phyloP scores from a whole-genome alignment of 2,329 filamentous ascomycete genomes.

The Ascochyta rabiei region DNA sequence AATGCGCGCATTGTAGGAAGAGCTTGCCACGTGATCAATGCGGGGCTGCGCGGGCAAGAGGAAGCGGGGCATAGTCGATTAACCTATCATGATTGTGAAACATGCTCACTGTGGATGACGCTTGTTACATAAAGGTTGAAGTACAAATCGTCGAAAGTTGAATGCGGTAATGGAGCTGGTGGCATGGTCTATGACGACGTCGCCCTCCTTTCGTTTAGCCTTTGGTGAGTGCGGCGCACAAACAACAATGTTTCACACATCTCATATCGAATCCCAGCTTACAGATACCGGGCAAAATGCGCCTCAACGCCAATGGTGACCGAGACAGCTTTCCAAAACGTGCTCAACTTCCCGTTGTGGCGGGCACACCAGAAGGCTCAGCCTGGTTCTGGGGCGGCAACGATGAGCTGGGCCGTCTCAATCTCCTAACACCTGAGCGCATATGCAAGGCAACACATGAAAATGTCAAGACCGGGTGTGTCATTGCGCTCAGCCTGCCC shows the following conservation, averaged over 20 bases:
- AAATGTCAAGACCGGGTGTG: slow-evolving; percentile 58
- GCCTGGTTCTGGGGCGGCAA: slow-evolving; percentile 35
- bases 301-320: slow-evolving; percentile 27
- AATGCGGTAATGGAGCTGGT: slow-evolving; percentile 2
- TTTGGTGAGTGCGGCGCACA: not conserved
- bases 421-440: slow-evolving; percentile 62
- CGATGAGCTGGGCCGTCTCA: slow-evolving; percentile 61
- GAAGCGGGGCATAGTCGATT: too few species aligned
- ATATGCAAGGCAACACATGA: slow-evolving; percentile 58
- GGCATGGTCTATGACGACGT: slow-evolving; percentile 1
- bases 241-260: not conserved
- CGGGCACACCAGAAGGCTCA: slow-evolving; percentile 28
- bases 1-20: not conserved
- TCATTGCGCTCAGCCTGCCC: slow-evolving; percentile 65
- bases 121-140: not conserved
- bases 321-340: slow-evolving; percentile 29
- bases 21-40: not conserved
- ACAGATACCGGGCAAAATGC: slow-evolving; percentile 11
- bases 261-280: not conserved
- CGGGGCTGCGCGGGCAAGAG: not conserved
- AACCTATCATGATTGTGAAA: not conserved
- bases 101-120: too few species aligned
- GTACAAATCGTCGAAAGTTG: not conserved
- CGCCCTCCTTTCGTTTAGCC: not conserved
- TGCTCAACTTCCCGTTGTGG: slow-evolving; percentile 25